phyloP scores from a whole-genome alignment of 2,329 filamentous ascomycete species.

The Leptographium radiaticola region DNA sequence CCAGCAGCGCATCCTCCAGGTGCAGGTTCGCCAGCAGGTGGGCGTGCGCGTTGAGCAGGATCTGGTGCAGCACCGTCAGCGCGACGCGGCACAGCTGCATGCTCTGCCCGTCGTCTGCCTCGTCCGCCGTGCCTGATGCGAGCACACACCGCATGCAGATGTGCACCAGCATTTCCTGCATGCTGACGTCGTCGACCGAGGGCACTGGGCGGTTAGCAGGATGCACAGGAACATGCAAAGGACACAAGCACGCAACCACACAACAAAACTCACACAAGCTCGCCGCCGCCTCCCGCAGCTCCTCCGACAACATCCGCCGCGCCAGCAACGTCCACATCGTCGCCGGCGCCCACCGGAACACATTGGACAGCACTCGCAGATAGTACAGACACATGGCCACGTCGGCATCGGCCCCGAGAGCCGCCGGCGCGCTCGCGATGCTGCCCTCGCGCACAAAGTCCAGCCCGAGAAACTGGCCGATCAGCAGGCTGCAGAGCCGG shows the following conservation, averaged over 20 bases:
- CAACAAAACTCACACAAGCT: constrained; percentile 37
- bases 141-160: constrained; percentile 51
- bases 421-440: constrained; percentile 7
- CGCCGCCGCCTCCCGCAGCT: constrained; percentile 29
- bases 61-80: constrained; percentile 55
- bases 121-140: constrained; percentile 16
- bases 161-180: constrained; percentile 57
- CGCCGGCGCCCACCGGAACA: constrained; percentile 56
- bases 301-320: constrained; percentile 40
- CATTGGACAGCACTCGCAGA: constrained; percentile 58
- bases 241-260: neutral
- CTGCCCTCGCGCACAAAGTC: constrained; percentile 24
- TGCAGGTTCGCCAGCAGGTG: constrained; percentile 46
- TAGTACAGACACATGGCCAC: constrained; percentile 69
- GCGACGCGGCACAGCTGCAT: constrained; percentile 59
- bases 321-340: constrained; percentile 59
- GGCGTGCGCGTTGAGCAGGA: constrained; percentile 52
- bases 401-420: constrained; percentile 38
- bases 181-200: constrained; percentile 39
- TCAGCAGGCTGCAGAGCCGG: constrained; percentile 48
- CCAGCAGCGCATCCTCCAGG: constrained; percentile 58
- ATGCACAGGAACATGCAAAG: too few species aligned
- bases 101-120: constrained; percentile 31
- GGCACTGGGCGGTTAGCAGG: neutral
- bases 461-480: constrained; percentile 43